phyloP scores from a whole-genome alignment of 495 filamentous ascomycete species.

The Neurospora sublineolata region DNA sequence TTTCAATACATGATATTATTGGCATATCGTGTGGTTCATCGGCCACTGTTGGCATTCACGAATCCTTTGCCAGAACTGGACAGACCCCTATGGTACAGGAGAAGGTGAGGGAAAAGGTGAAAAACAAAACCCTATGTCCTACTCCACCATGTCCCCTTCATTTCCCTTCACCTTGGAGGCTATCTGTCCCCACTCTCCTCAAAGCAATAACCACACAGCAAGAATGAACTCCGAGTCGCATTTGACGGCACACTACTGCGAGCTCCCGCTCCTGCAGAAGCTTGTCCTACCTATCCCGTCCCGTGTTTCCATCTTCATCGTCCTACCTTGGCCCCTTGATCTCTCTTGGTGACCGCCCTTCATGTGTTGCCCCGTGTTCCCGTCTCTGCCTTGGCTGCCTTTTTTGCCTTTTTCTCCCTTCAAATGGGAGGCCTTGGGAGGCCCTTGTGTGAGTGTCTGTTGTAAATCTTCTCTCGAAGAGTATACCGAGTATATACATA shows the following conservation, averaged over 20 bases:
- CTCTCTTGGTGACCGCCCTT: not conserved
- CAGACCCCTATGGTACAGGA: not conserved
- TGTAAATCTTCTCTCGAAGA: not conserved
- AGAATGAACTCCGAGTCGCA: not conserved
- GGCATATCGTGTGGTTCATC: not conserved
- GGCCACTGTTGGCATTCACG: not conserved
- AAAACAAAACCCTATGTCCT: not conserved
- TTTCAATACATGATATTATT: not conserved
- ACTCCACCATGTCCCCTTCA: not conserved
- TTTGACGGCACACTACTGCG: not conserved
- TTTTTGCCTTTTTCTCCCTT: not conserved
- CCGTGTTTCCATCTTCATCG: not conserved
- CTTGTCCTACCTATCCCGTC: not conserved
- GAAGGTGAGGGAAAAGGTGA: not conserved
- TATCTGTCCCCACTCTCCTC: not conserved
- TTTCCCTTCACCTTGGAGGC: not conserved
- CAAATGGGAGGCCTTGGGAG: not conserved
- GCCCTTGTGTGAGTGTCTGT: not conserved
- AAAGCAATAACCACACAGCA: not conserved
- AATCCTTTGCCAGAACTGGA: not conserved
- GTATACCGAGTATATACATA: not conserved
- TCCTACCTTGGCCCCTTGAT: not conserved
- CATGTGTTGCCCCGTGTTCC: not conserved
- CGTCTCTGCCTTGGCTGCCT: not conserved
- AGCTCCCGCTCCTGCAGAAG: not conserved